A percentile compares a stretch with the other conserved stretches of the same genome.
phyloP scores from a whole-genome alignment of 257 asterid species.

The Scutellaria galericulata region DNA sequence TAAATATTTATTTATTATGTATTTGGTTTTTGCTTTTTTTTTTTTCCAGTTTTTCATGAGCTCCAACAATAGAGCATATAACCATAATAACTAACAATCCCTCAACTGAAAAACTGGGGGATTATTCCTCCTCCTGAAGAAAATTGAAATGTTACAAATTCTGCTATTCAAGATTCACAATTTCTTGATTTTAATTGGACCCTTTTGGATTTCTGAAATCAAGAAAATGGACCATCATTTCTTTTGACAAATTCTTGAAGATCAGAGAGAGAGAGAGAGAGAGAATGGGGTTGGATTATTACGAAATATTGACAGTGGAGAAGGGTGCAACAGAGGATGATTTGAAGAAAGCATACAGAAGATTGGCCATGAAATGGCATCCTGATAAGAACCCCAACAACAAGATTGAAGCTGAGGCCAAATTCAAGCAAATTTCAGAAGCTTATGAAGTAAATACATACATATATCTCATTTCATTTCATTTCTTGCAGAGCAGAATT shows the following conservation, averaged over 20 bases:
- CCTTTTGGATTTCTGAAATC: neutral
- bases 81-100: conserved; percentile 38
- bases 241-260: conserved; percentile 1
- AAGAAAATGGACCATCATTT: neutral
- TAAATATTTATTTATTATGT: neutral
- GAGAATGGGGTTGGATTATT: conserved; percentile 81
- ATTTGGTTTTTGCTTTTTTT: neutral
- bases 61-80: conserved; percentile 8
- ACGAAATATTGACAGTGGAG: conserved; percentile 64
- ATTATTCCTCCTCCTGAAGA: conserved; percentile 1
- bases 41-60: neutral
- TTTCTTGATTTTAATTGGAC: neutral
- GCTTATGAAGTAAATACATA: conserved; percentile 69
- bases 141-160: neutral
- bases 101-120: conserved; percentile 1
- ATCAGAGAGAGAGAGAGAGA: neutral
- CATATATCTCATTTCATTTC: neutral
- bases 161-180: conserved; percentile 22
- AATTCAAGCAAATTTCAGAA: conserved; percentile 87
- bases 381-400: conserved; percentile 88
- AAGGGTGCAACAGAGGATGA: conserved; percentile 88
- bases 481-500: neutral
- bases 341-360: conserved; percentile 82
- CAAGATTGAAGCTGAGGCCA: conserved; percentile 86
- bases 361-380: conserved; percentile 95